phyloP scores from a whole-genome alignment of 2,329 filamentous ascomycete species.

The Fonsecaea nubica region DNA sequence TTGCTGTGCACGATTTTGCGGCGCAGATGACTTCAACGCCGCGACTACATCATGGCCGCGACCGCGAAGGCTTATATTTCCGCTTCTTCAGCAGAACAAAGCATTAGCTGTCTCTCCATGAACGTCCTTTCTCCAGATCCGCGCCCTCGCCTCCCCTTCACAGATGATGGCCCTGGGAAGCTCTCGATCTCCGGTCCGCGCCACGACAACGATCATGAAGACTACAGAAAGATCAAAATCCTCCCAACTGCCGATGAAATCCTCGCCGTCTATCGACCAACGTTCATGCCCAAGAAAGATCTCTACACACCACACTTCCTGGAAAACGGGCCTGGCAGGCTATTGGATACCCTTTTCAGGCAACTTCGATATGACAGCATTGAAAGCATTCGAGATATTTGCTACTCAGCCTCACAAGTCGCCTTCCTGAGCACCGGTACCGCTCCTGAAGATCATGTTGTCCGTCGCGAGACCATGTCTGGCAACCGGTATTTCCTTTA shows the following conservation, averaged over 20 bases:
- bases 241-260: slow-evolving; percentile 49
- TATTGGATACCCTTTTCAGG: slow-evolving; percentile 49
- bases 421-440: slow-evolving; percentile 24
- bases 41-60: background rate
- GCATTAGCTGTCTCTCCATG: background rate
- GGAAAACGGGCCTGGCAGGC: slow-evolving; percentile 40
- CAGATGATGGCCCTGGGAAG: slow-evolving; percentile 41
- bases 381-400: slow-evolving; percentile 44
- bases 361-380: slow-evolving; percentile 47
- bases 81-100: background rate
- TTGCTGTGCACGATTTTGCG: background rate
- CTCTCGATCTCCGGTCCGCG: slow-evolving; percentile 39
- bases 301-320: slow-evolving; percentile 41
- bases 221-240: slow-evolving; percentile 46
- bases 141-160: slow-evolving; percentile 28
- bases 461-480: slow-evolving; percentile 28
- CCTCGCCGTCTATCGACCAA: slow-evolving; percentile 36
- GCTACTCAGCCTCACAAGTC: slow-evolving; percentile 41
- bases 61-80: slow-evolving; percentile 5
- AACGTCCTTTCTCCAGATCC: slow-evolving; percentile 22
- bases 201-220: slow-evolving; percentile 48
- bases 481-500: slow-evolving; percentile 35
- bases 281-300: slow-evolving; percentile 47
- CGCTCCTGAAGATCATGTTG: slow-evolving; percentile 1
- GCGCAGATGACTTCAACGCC: background rate